These are phyloP conservation scores for Boletus speciosus DNA, from an alignment of 768 basidiomycete species.

Conservation along the genomic window DNA sequence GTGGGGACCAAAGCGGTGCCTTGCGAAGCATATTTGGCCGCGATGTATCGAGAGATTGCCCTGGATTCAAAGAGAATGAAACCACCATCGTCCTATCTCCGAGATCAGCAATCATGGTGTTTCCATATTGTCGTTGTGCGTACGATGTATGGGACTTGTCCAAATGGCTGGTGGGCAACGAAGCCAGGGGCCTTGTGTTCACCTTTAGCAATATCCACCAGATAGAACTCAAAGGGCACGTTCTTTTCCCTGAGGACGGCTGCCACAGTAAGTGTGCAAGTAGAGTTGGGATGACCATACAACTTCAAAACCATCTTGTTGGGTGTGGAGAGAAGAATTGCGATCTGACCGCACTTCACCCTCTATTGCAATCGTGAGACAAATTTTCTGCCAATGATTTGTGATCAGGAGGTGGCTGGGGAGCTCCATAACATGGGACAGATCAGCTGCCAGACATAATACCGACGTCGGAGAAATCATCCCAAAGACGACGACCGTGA, in stretches of 20 bases:
- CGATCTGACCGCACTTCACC: no score
- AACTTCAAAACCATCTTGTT: conserved; percentile 20
- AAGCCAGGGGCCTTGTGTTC: conserved; percentile 48
- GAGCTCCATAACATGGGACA: no score
- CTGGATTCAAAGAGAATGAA: conserved; percentile 42
- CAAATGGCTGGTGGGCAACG: conserved; percentile 53
- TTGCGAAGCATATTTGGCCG: conserved; percentile 35
- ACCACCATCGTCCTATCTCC: conserved; percentile 35
- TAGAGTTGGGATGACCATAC: conserved; percentile 30
- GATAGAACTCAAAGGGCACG: conserved; percentile 47
- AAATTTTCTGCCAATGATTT: no score
- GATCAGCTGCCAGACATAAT: no score
- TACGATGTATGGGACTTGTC: conserved; percentile 40
- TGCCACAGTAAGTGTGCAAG: conserved; percentile 51
- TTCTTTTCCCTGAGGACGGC: conserved; percentile 50
- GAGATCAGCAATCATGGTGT: background rate
- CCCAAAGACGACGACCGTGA: no score
- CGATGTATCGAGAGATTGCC: conserved; percentile 42
- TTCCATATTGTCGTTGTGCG: background rate
- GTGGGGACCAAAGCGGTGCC: conserved; percentile 36
- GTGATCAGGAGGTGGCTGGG: no score
- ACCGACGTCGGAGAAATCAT: no score
- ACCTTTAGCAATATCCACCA: conserved; percentile 38
- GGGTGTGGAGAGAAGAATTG: background rate
- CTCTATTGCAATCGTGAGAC: no score